Evolutionary conservation across 139 green algal species (phyloP), one percentile per base, ranked within the genome.

Genomic region (Volvox africanus): DNA sequence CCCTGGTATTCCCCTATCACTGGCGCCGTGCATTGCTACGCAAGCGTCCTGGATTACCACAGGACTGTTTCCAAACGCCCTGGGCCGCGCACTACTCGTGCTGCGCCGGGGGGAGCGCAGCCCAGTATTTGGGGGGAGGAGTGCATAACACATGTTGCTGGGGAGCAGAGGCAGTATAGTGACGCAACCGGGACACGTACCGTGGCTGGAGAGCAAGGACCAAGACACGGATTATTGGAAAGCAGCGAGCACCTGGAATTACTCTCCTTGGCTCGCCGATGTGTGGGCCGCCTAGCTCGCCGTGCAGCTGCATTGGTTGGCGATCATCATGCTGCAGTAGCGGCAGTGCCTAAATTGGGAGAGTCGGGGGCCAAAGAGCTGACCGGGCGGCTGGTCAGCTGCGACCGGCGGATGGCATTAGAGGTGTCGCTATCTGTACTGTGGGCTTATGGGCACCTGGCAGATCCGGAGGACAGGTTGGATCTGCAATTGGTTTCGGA

Each of bases 371-470:
- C 44, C 44, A 55, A 14, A 9, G 44, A 55, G 44, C 44, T 55
- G 44, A 5, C 44, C 44, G 44, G 65, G 65, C 65, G 65, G 11
- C 11, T 55, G 65, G 65, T 28, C 65, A 12, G 21, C 65, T 73
- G 30, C 11, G 76, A 32, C 14, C 18, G 37, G 11, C 28, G 6
- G 44, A 24, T 30, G 50, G 55, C 30, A 36, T 61, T 37, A n/a
- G 80, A 87, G 61, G 32, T 67, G 82, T 65, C 36, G 65, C 82
- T 88, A 36, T 35, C 33, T 2, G 82, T 26, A 13, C 33, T 88
- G 19, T 88, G 82, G 82, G 33, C 82, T 32, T 88, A 67, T 67
- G 33, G 65, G 6, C 82, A 88, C 65, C 35, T 88, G 82, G 65
- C 82, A 62, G 82, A 79, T 9, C 33, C 21, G 2, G 50, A 36